Base-by-base conservation (phyloP, 108 stramenopile species). In the Cyclotella distinguenda region DNA sequence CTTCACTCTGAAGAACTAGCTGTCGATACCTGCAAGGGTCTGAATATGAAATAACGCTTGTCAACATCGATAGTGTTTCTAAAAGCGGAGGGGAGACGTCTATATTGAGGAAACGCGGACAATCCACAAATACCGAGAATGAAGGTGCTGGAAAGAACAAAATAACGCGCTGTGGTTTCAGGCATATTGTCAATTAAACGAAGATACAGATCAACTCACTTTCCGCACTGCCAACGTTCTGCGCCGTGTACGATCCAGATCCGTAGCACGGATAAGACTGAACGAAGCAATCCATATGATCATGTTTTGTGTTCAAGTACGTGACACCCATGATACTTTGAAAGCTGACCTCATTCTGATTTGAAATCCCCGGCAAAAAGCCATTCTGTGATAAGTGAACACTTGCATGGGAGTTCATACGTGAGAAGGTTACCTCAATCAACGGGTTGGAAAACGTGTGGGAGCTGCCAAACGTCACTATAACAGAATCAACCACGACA, bases 271-370 rank as follows among this genome's bases (percentile, higher is more conserved):
- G 50, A 51, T 51, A 51, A 27, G 50, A 15, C 25, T 59, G 67
- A 46, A 35, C 35, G 19, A 23, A 11, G 18, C 34, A 6, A 35
- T 35, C 54, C 63, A 71, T 55, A 16, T 64, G 34, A 40, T 25
- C 63, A 52, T 71, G 70, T 52, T 71, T 71, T n/a, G 51, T 64
- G 53, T 71, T 64, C 13, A 60, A 39, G 28, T 60, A 60, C 18
- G 6, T 55, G 11, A 39, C 58, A 35, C 36, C 32, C 28, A 71
- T 26, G 12, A 23, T 46, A 25, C 52, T 44, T 16, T 42, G 40
- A 44, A 71, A 71, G 30, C 51, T 47, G 23, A 71, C 10, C 4
- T 39, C 26, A 35, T 68, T 68, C 35, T 23, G 19, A 19, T 48
- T 13, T 31, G 38, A 26, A 28, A 26, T 25, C 6, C 56, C 44